Conservation (phyloP, 2,329 filamentous ascomycete species). For the Amylocarpus encephaloides region DNA sequence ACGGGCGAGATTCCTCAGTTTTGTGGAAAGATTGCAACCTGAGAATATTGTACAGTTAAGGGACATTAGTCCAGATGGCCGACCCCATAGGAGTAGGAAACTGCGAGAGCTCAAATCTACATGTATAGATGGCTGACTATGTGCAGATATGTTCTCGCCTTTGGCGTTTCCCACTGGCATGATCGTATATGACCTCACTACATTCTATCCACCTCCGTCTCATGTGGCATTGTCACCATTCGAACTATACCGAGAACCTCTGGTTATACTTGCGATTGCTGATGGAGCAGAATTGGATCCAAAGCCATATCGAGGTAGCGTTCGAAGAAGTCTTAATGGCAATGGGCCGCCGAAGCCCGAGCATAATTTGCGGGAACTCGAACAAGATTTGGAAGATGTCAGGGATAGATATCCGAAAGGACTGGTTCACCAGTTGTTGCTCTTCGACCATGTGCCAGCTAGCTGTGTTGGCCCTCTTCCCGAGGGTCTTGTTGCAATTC, state of each 20-base stretch:
- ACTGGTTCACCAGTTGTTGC: constrained; percentile 68
- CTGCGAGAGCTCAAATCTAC: not conserved
- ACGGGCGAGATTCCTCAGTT: constrained; percentile 69
- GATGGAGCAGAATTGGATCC: constrained; percentile 67
- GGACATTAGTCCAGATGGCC: constrained; percentile 78
- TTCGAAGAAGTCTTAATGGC: constrained; percentile 47
- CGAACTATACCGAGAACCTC: constrained; percentile 79
- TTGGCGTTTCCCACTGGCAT: constrained; percentile 78
- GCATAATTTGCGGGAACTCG: constrained; percentile 51
- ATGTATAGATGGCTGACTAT: constrained; percentile 17
- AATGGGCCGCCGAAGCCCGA: constrained; percentile 42
- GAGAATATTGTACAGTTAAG: constrained; percentile 79
- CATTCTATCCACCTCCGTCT: constrained; percentile 70
- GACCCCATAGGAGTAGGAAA: constrained; percentile 76
- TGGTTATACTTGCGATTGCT: constrained; percentile 77
- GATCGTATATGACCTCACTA: constrained; percentile 82
- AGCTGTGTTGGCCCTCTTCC: constrained; percentile 47
- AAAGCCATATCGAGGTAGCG: constrained; percentile 48
- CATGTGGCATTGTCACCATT: constrained; percentile 80
- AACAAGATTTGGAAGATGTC: constrained; percentile 64
- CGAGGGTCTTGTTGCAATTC: constrained; percentile 66
- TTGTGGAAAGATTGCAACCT: constrained; percentile 69
- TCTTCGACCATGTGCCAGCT: constrained; percentile 65
- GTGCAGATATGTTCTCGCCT: constrained; percentile 84
- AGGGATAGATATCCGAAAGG: constrained; percentile 69